These are phyloP conservation scores for Bocquillonia castaneifolia DNA, from an alignment of 441 rosid genomes.

Conservation along the genomic window DNA sequence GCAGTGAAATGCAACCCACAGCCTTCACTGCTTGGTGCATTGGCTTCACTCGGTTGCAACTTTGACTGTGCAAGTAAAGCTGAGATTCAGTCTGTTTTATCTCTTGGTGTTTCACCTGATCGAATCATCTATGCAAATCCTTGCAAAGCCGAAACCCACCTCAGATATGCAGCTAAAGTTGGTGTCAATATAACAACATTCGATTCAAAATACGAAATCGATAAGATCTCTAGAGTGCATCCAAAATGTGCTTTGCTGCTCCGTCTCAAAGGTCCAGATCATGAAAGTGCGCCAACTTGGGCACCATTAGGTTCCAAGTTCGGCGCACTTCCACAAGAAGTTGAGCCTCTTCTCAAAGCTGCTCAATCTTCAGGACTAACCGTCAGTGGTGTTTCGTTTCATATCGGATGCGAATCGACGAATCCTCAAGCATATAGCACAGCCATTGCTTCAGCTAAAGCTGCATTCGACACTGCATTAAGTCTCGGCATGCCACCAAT, in stretches of 20 bases:
- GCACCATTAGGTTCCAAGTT: constrained; percentile 31
- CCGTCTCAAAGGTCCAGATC: constrained; percentile 32
- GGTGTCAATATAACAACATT: constrained; percentile 27
- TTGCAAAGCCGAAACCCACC: neutral
- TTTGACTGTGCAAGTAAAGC: constrained; percentile 37
- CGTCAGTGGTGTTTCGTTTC: constrained; percentile 34
- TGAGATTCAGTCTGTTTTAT: constrained; percentile 34
- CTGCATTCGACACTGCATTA: constrained; percentile 25
- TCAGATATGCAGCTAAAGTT: constrained; percentile 31
- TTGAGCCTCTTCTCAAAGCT: constrained; percentile 27
- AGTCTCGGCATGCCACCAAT: constrained; percentile 25
- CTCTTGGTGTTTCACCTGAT: constrained; percentile 35
- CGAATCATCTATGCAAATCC: constrained; percentile 32
- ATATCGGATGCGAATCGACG: constrained; percentile 30
- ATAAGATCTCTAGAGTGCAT: constrained; percentile 33
- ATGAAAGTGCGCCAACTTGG: constrained; percentile 25
- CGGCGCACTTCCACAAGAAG: constrained; percentile 33
- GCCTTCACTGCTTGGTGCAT: constrained; percentile 26
- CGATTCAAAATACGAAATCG: constrained; percentile 19
- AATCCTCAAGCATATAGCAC: constrained; percentile 14
- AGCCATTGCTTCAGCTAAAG: constrained; percentile 29
- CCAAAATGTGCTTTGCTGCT: constrained; percentile 30
- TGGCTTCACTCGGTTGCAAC: constrained; percentile 32
- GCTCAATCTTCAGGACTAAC: constrained; percentile 24
- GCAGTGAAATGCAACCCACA: constrained; percentile 43